Percentiles rank a stretch among this genome's conserved stretches.
phyloP scores from a whole-genome alignment of 2,329 filamentous ascomycete genomes.

The Ilyonectria robusta region DNA sequence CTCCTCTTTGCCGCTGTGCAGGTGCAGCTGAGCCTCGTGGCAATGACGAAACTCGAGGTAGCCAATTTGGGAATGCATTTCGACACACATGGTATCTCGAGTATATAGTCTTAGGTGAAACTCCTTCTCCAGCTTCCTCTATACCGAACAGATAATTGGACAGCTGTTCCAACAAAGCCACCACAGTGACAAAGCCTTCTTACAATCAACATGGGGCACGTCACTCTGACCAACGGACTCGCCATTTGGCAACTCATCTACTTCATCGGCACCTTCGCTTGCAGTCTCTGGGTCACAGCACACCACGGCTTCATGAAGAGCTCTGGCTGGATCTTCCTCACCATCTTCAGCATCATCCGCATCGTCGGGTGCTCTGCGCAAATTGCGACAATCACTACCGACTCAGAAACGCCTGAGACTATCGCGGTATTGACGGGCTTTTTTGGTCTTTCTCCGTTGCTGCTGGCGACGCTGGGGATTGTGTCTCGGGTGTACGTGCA shows the following conservation, averaged over 20 bases:
- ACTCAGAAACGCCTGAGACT: constrained; percentile 4
- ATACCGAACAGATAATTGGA: not conserved
- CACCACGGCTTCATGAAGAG: constrained; percentile 20
- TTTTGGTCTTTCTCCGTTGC: constrained; percentile 16
- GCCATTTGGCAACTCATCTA: constrained; percentile 15
- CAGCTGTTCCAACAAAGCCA: not conserved
- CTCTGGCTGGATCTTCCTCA: constrained; percentile 21
- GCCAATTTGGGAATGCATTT: constrained; percentile 8
- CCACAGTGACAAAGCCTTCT: not conserved
- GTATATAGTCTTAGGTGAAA: not conserved
- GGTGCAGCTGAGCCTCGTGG: not conserved
- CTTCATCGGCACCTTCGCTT: not conserved
- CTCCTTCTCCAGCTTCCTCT: not conserved
- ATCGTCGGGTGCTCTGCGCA: constrained; percentile 17
- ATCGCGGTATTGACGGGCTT: constrained; percentile 2
- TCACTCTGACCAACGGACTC: constrained; percentile 12
- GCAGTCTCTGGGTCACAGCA: constrained; percentile 12
- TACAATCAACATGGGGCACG: constrained; percentile 1
- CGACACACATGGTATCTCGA: not conserved
- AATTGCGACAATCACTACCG: constrained; percentile 10
- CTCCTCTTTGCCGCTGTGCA: not conserved
- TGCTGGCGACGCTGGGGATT: constrained; percentile 21
- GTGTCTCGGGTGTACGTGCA: constrained; percentile 22
- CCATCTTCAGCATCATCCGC: constrained; percentile 16
- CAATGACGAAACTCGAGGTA: not conserved